These are phyloP conservation scores for Sporothrix schenckii DNA, from an alignment of 2,329 filamentous ascomycete genomes.

Conservation along the genomic window DNA sequence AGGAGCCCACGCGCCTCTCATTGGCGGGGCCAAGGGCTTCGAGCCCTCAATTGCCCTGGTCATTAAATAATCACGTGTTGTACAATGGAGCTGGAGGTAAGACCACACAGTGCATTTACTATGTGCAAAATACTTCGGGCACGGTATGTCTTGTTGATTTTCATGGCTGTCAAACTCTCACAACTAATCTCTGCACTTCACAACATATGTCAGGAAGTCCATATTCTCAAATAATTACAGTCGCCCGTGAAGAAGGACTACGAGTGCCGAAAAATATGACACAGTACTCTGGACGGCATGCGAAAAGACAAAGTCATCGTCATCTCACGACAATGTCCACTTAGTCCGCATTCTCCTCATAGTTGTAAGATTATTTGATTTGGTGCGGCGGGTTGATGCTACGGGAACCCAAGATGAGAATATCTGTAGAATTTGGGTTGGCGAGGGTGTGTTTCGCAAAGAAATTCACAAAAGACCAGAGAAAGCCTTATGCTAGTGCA, in stretches of 20 bases:
- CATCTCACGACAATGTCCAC: neutral
- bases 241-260: neutral
- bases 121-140: neutral
- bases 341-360: neutral
- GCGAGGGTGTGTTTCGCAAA: neutral
- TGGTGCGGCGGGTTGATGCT: neutral
- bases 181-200: neutral
- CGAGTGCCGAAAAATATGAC: neutral
- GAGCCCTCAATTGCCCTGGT: conserved; percentile 21
- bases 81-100: neutral
- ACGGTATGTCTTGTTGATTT: neutral
- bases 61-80: neutral
- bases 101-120: neutral
- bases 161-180: no score
- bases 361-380: conserved; percentile 16
- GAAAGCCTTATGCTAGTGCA: conserved; percentile 19
- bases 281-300: neutral
- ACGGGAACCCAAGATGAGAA: neutral
- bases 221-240: neutral
- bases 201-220: neutral
- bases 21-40: conserved; percentile 29
- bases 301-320: neutral
- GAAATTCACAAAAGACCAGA: neutral
- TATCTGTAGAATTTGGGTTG: neutral
- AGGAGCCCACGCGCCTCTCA: neutral